Evolutionary conservation across 2,329 filamentous ascomycete species (phyloP).

Genomic region (Fusarium humuli): DNA sequence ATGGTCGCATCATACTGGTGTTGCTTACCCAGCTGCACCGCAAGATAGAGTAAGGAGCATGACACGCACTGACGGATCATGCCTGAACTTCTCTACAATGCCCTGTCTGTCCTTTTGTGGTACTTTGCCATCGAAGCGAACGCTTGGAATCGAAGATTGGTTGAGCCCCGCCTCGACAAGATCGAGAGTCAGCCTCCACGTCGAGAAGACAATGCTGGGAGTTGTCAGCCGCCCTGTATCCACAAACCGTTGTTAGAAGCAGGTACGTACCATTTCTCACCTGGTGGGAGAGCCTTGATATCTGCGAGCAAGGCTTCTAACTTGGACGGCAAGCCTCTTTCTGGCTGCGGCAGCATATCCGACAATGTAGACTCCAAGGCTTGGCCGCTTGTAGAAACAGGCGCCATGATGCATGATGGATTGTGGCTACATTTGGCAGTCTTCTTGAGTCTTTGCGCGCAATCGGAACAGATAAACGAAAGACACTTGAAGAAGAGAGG

Average conservation of each 20-base stretch:
- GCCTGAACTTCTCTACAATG: constrained; percentile 56
- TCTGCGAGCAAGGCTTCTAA: constrained; percentile 51
- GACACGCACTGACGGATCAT: constrained; percentile 53
- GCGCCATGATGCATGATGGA: constrained; percentile 37
- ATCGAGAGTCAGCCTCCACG: constrained; percentile 62
- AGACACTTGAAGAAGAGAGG: constrained; percentile 51
- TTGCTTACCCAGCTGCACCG: constrained; percentile 61
- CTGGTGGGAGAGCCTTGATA: constrained; percentile 41
- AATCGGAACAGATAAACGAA: constrained; percentile 50
- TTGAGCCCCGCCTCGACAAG: constrained; percentile 56
- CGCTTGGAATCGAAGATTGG: constrained; percentile 48
- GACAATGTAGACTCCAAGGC: constrained; percentile 40
- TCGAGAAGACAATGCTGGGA: constrained; percentile 62
- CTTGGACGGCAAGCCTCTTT: constrained; percentile 47
- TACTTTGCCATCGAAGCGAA: constrained; percentile 62
- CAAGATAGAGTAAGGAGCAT: constrained; percentile 63
- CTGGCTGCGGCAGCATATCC: not conserved
- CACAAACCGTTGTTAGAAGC: fast-evolving
- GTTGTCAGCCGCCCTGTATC: not conserved
- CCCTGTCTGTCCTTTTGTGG: constrained; percentile 55
- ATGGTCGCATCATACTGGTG: not conserved
- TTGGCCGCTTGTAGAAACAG: constrained; percentile 40
- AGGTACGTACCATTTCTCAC: constrained; percentile 51
- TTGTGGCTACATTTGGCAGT: constrained; percentile 43
- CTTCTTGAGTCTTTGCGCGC: constrained; percentile 20